These are phyloP conservation scores for Liquidambar formosana DNA, from an alignment of 164 flowering plant species.

Conservation along the genomic window DNA sequence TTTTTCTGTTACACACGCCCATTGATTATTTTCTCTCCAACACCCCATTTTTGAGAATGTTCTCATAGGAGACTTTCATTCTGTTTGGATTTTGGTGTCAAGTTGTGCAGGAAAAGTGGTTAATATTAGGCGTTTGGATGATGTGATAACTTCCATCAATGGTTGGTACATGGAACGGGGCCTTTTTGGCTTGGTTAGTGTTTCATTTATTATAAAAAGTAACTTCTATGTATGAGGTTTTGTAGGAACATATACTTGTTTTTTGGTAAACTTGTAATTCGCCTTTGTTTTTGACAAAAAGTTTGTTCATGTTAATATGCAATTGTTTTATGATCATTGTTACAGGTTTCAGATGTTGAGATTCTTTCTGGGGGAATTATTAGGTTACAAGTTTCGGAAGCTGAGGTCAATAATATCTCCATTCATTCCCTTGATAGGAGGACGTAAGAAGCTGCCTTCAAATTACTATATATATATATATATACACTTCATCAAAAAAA, in stretches of 20 bases:
- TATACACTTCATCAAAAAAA: too few relatives aligned
- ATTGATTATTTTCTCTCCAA: not conserved
- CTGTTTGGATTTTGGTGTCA: conserved; percentile 41
- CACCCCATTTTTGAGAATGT: conserved; percentile 1
- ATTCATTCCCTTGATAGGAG: conserved; percentile 87
- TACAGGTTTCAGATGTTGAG: conserved; percentile 87
- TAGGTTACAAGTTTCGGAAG: conserved; percentile 85
- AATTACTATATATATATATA: not conserved
- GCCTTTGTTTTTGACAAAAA: not conserved
- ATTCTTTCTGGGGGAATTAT: conserved; percentile 95
- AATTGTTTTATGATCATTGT: not conserved
- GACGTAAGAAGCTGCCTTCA: conserved; percentile 56
- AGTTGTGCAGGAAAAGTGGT: conserved; percentile 97
- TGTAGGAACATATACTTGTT: not conserved
- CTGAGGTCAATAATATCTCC: conserved; percentile 86
- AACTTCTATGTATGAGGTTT: not conserved
- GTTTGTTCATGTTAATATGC: conserved; percentile 8
- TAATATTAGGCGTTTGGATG: conserved; percentile 80
- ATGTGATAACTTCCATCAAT: conserved; percentile 81
- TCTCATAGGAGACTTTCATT: conserved; percentile 24
- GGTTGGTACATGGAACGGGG: conserved; percentile 98
- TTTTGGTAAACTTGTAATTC: not conserved
- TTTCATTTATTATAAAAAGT: conserved; percentile 3
- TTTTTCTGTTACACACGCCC: too few relatives aligned
- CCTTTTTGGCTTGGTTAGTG: conserved; percentile 86